Evolutionary conservation across 371 early-diverging fungal species (phyloP).

Genomic region (Circinella minor): DNA sequence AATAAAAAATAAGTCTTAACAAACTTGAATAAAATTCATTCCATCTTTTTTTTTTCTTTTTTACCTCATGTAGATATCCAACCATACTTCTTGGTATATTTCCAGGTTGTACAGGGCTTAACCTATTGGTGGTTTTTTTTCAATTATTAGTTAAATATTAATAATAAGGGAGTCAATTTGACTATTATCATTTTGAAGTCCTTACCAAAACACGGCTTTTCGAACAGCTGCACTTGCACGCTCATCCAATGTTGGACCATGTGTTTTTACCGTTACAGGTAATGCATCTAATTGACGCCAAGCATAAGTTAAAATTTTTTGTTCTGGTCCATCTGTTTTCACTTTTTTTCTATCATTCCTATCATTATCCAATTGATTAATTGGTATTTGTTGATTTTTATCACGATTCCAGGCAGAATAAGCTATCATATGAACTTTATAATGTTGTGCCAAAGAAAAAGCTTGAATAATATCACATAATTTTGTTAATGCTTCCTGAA

Average conservation of each 20-base stretch:
- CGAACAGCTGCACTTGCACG: slow-evolving; percentile 75
- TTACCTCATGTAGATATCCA: slow-evolving; percentile 45
- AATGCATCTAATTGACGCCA: slow-evolving; percentile 80
- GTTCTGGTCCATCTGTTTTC: slow-evolving; percentile 11
- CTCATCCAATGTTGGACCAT: slow-evolving; percentile 66
- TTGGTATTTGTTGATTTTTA: slow-evolving; percentile 21
- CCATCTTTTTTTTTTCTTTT: neutral
- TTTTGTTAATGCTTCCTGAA: slow-evolving; percentile 31
- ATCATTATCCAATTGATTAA: neutral
- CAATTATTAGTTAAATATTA: too few species aligned
- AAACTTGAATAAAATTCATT: neutral
- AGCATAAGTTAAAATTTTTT: slow-evolving; percentile 55
- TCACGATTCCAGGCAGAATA: slow-evolving; percentile 38
- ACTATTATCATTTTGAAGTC: neutral
- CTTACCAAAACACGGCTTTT: slow-evolving; percentile 68
- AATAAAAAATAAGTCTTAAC: neutral
- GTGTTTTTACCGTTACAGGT: slow-evolving; percentile 67
- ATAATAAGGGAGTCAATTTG: too few species aligned
- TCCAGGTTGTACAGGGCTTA: slow-evolving; percentile 72
- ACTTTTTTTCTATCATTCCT: too few species aligned
- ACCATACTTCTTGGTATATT: slow-evolving; percentile 31
- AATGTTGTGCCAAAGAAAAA: slow-evolving; percentile 53
- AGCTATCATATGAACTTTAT: slow-evolving; percentile 60
- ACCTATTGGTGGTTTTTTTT: slow-evolving; percentile 16
- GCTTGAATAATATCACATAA: slow-evolving; percentile 43